phyloP scores from a whole-genome alignment of 1,284 basidiomycete species.

The Trametes versicolor region DNA sequence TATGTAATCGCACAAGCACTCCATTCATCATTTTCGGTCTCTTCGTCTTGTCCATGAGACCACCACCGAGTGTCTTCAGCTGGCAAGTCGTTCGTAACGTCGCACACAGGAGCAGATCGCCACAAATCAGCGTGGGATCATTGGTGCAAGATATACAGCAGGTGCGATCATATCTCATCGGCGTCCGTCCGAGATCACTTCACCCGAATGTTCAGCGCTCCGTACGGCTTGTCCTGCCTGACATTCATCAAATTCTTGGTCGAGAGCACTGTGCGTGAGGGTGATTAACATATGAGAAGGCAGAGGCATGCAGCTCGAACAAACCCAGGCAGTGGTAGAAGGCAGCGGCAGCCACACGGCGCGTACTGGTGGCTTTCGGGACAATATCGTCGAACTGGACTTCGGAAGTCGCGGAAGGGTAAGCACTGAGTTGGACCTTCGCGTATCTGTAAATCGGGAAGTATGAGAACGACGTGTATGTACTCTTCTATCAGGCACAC shows the following conservation, averaged over 20 bases:
- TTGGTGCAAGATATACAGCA: conserved; percentile 4
- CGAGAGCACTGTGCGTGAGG: conserved; percentile 59
- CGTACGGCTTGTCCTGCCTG: conserved; percentile 63
- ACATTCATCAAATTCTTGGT: conserved; percentile 70
- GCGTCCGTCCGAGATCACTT: conserved; percentile 37
- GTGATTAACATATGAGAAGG: background rate
- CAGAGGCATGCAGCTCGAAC: conserved; percentile 45
- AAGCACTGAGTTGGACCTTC: conserved; percentile 75
- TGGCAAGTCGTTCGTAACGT: background rate
- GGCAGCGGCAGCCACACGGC: conserved; percentile 79
- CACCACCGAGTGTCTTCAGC: background rate
- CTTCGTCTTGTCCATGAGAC: conserved; percentile 12
- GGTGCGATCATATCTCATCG: background rate
- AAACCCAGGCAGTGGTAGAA: conserved; percentile 82
- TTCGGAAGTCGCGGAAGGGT: conserved; percentile 54
- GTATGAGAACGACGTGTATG: background rate
- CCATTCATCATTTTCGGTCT: background rate
- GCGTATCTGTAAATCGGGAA: conserved; percentile 62
- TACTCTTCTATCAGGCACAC: conserved; percentile 32
- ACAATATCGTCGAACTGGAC: conserved; percentile 74
- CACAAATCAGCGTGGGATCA: background rate
- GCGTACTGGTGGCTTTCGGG: conserved; percentile 69
- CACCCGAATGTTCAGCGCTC: conserved; percentile 53
- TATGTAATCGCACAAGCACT: conserved; percentile 22
- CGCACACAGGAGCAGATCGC: background rate